Evolutionary conservation across 1,284 basidiomycete species (phyloP).

Genomic region (Microbotryum lychnidis-dioicae): DNA sequence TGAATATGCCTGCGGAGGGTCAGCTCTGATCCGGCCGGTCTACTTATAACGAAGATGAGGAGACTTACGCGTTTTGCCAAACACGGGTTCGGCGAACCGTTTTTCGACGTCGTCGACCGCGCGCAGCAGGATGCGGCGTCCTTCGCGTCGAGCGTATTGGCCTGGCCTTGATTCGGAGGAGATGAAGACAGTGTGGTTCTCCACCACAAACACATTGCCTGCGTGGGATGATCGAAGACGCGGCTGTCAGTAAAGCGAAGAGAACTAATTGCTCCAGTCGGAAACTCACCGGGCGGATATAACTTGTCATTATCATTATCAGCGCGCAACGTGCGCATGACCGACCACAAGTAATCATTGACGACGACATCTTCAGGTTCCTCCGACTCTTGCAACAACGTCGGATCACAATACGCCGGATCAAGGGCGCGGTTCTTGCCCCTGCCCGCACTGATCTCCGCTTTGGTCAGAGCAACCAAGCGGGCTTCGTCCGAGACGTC

Average conservation of each 20-base stretch:
- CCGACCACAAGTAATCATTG: slow-evolving; percentile 42
- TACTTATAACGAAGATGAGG: not conserved
- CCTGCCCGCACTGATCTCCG: slow-evolving; percentile 22
- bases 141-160: slow-evolving; percentile 32
- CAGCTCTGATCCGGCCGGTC: too few relatives aligned
- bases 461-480: slow-evolving; percentile 13
- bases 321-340: slow-evolving; percentile 44
- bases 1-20: too few relatives aligned
- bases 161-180: slow-evolving; percentile 25
- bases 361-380: slow-evolving; percentile 28
- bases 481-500: slow-evolving; percentile 19
- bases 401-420: slow-evolving; percentile 35
- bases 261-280: too few relatives aligned
- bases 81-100: slow-evolving; percentile 46
- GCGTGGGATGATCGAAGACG: not conserved
- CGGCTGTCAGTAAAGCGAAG: not conserved
- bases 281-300: slow-evolving; percentile 37
- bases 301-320: slow-evolving; percentile 45
- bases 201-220: slow-evolving; percentile 34
- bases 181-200: slow-evolving; percentile 43
- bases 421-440: slow-evolving; percentile 31
- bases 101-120: slow-evolving; percentile 45
- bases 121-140: slow-evolving; percentile 44
- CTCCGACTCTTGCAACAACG: slow-evolving; percentile 14
- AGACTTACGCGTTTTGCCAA: slow-evolving; percentile 22